Evolutionary conservation across 2,329 filamentous ascomycete genomes (phyloP), one percentile per base, ranked within the genome.

Genomic region (Sordariomycetes sp.): DNA sequence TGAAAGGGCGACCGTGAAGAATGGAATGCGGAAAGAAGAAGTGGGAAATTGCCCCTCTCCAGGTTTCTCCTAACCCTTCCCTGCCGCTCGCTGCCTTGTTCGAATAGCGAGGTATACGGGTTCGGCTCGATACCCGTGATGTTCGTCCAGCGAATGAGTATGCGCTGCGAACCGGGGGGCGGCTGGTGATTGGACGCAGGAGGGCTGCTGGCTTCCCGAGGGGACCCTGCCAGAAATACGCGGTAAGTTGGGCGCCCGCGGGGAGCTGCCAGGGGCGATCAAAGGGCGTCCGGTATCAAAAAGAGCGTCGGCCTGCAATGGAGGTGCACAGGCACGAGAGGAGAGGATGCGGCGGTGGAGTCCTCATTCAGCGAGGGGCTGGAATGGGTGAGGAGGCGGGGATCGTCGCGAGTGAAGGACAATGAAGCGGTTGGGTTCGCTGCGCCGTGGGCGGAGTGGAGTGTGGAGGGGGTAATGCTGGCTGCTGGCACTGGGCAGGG

Each of bases 61-160:
- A 34, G 34, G 53, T 28, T 53, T 53, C 32, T 24, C 48, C 48
- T 28, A 52, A 52, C 25, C 51, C 51, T 52, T 52, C 25, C 34
- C n/a, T 32, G 12, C 28, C 12, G 17, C 45, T 50, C 20, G 25
- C 32, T 56, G 28, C 55, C 55, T 56, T 52, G 54, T 52, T 52
- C 22, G 24, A 56, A 52, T 28, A 17, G 20, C 20, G 20, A 35
- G 45, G 55, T 17, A 51, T 42, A 39, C 17, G 32, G 48, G n/a
- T n/a, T 56, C 55, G 55, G 55, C 55, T 52, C 48, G 55, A 36
- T 39, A 52, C 55, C 55, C 45, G 45, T 39, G 55, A 56, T 56
- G 48, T 56, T 55, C 48, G 55, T 42, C 22, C 48, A 52, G 55
- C 55, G 55, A 56, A 56, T 56, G 55, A 48, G 28, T 25, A 52